A percentile compares a stretch with the other conserved stretches of the same genome.
Conservation (phyloP, 78 protist genomes). For the Dictyostelium capitatum region DNA sequence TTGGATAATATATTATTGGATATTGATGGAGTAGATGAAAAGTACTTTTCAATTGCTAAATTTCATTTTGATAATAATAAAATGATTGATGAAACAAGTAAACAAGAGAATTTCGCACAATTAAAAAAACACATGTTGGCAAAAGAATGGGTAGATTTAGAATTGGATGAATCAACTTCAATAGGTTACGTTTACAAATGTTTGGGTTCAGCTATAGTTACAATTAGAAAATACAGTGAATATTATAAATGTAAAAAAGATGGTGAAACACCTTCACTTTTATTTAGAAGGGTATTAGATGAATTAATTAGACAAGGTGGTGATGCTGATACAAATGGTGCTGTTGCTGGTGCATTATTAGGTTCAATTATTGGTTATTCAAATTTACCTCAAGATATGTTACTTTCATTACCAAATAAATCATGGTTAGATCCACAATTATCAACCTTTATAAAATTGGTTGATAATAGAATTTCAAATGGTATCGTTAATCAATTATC, state of each 20-base stretch:
- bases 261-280: neutral
- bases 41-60: neutral
- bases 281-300: conserved; percentile 55
- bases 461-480: neutral
- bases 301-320: conserved; percentile 74
- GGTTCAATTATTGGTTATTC: conserved; percentile 76
- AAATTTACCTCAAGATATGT: conserved; percentile 82
- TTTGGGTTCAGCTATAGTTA: conserved; percentile 61
- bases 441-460: neutral
- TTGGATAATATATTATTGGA: neutral
- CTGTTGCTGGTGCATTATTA: conserved; percentile 82
- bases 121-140: neutral
- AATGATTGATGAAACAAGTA: neutral
- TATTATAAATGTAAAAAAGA: neutral
- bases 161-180: conserved; percentile 29
- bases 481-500: neutral
- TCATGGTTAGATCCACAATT: conserved; percentile 50
- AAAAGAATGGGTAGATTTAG: conserved; percentile 64
- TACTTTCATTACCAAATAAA: conserved; percentile 54
- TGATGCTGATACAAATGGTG: conserved; percentile 83
- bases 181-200: conserved; percentile 86
- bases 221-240: conserved; percentile 47
- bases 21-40: neutral
- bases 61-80: neutral
- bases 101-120: neutral